phyloP scores from a whole-genome alignment of 495 filamentous ascomycete species.

The Hyaloscypha variabilis region DNA sequence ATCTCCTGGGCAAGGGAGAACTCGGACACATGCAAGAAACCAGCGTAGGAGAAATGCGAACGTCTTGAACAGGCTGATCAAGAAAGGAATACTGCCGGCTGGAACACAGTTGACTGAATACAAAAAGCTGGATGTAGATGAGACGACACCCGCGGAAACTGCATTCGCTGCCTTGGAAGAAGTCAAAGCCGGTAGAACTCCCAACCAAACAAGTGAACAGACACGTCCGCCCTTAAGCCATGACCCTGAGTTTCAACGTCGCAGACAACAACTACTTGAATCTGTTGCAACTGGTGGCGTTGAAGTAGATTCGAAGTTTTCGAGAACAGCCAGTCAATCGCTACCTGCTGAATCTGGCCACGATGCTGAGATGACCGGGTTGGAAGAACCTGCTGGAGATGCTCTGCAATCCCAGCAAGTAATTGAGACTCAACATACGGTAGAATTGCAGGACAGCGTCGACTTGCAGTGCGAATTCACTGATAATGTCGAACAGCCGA shows the following conservation, averaged over 20 bases:
- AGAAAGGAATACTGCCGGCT: conserved; percentile 48
- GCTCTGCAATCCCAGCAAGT: neutral
- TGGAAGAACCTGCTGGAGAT: neutral
- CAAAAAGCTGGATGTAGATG: conserved; percentile 36
- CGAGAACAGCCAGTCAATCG: neutral
- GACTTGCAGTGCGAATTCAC: neutral
- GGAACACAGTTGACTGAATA: conserved; percentile 52
- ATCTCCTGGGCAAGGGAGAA: conserved; percentile 43
- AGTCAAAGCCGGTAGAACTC: conserved; percentile 25
- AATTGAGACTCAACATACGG: neutral
- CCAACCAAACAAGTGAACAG: conserved; percentile 4
- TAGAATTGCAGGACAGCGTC: neutral
- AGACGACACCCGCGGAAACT: conserved; percentile 27
- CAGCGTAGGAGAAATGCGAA: conserved; percentile 50
- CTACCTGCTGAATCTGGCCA: neutral
- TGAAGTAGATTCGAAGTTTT: conserved; percentile 39
- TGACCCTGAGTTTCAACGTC: conserved; percentile 49
- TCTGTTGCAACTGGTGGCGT: conserved; percentile 55
- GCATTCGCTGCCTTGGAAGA: conserved; percentile 23
- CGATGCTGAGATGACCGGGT: neutral
- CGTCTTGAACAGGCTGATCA: conserved; percentile 50
- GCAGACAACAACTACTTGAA: conserved; percentile 51
- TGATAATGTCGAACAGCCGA: neutral
- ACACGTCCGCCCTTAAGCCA: conserved; percentile 31
- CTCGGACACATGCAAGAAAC: conserved; percentile 57